phyloP scores from a whole-genome alignment of 768 basidiomycete genomes.

The Tricholoma flavovirens region DNA sequence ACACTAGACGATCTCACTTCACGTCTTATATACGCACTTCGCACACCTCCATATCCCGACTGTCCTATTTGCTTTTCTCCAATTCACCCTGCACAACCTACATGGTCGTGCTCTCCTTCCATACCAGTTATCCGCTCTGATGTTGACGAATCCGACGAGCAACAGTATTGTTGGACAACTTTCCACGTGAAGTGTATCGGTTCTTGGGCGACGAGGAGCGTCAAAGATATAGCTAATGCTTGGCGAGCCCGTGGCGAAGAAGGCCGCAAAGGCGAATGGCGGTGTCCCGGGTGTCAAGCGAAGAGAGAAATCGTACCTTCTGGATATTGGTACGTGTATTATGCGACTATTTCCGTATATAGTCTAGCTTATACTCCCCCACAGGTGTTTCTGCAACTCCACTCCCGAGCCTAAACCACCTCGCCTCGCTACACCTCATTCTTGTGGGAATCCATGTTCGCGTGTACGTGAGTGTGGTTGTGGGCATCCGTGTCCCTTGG shows the following conservation, averaged over 20 bases:
- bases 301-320: conserved; percentile 62
- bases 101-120: conserved; percentile 82
- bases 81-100: conserved; percentile 72
- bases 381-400: conserved; percentile 81
- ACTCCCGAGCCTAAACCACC: conserved; percentile 67
- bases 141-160: conserved; percentile 25
- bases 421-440: conserved; percentile 69
- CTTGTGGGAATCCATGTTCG: conserved; percentile 66
- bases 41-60: conserved; percentile 67
- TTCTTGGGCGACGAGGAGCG: conserved; percentile 82
- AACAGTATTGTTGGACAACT: conserved; percentile 81
- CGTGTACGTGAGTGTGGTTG: conserved; percentile 56
- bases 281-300: conserved; percentile 90
- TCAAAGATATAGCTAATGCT: conserved; percentile 66
- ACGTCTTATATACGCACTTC: conserved; percentile 57
- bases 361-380: conserved; percentile 10
- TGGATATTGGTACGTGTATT: conserved; percentile 51
- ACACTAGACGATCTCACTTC: conserved; percentile 65
- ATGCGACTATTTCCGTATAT: background rate
- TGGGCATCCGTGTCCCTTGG: conserved; percentile 74
- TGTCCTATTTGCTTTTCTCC: conserved; percentile 81
- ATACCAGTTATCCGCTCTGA: conserved; percentile 34
- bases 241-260: conserved; percentile 65
- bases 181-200: conserved; percentile 90
- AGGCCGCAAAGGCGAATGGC: conserved; percentile 71